Evolutionary conservation across 1,284 basidiomycete species (phyloP), one percentile per base, ranked within the genome.

Genomic region (Takashimella koratensis): DNA sequence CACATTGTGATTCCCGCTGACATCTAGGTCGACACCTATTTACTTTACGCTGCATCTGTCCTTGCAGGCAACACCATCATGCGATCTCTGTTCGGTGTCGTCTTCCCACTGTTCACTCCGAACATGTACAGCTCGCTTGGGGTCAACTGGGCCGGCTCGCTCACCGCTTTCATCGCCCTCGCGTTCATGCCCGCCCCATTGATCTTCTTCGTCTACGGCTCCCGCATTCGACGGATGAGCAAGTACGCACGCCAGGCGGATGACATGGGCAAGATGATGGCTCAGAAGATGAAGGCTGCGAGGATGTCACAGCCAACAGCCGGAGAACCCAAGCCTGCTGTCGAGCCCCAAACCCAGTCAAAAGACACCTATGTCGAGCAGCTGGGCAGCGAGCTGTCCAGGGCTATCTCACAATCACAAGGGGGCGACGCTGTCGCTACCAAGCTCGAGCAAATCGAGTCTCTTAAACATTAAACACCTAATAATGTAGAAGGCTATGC

Each of bases 11-110:
- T 16, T 16, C 8, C 16, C 16, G 30, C 30, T 36, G 30, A 36
- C 16, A 85, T 71, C 74, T n/a, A 85, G 51, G 84, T 86, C 79
- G 84, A 84, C 60, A 75, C 81, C 2, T 86, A 85, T 67, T 76
- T 67, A 13, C 47, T 54, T 51, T 57, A 66, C 54, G 41, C 54
- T 10, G 84, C 85, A 0, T 83, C 82, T 51, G 84, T 84, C 10
- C 78, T 86, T 27, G 84, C 86, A 0, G 82, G 84, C 26, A 85
- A 84, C 13, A 82, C 86, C 20, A 80, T 88, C 36, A 65, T 85
- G 20, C 82, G 86, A 43, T 85, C 82, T 2, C 74, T 80, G 3
- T 80, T 84, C 52, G 86, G 84, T 13, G 82, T 59, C 40, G 45
- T 59, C 1, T 84, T 86, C 67, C 84, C 83, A 4, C 71, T 84